Percentiles rank a stretch among this genome's conserved stretches.
Evolutionary conservation across 2,329 filamentous ascomycete genomes (phyloP).

Genomic region (Hansfordia pulvinata): DNA sequence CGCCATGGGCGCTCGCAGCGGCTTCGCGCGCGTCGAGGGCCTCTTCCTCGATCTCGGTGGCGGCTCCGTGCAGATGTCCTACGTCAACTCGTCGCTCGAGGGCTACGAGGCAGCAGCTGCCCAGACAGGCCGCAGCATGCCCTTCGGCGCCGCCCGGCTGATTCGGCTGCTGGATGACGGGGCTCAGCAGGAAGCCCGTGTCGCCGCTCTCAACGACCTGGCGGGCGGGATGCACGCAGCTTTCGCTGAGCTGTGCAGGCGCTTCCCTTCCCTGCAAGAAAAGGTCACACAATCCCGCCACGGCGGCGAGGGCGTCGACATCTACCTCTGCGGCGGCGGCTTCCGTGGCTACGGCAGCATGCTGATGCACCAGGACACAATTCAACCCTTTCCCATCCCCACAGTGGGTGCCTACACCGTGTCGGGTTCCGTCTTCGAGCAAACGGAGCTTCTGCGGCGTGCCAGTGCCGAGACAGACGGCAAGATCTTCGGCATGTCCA

Average conservation of each 20-base stretch:
- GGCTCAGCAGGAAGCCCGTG: too few species aligned
- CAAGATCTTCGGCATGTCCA: constrained; percentile 66
- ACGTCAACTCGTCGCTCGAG: constrained; percentile 34
- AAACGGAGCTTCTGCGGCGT: constrained; percentile 35
- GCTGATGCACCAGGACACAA: constrained; percentile 63
- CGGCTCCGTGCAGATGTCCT: constrained; percentile 52
- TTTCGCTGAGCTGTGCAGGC: constrained; percentile 35
- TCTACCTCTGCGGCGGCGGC: constrained; percentile 82
- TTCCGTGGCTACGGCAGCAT: constrained; percentile 87
- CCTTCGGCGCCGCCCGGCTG: constrained; percentile 46
- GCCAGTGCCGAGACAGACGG: constrained; percentile 33
- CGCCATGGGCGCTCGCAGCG: constrained; percentile 69
- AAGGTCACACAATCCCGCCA: constrained; percentile 21
- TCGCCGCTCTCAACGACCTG: constrained; percentile 39
- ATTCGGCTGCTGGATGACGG: constrained; percentile 33
- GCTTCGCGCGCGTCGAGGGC: constrained; percentile 53
- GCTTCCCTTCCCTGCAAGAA: constrained; percentile 32
- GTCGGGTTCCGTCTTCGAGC: constrained; percentile 42
- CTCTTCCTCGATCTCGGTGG: constrained; percentile 82
- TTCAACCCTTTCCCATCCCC: constrained; percentile 70
- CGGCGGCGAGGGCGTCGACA: constrained; percentile 37
- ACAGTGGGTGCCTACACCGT: constrained; percentile 70
- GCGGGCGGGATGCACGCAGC: constrained; percentile 42
- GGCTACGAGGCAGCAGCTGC: constrained; percentile 41
- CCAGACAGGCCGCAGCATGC: constrained; percentile 39